Evolutionary conservation across 2,329 filamentous ascomycete genomes (phyloP), one percentile per base, ranked within the genome.

Genomic region (Fusarium sp.): DNA sequence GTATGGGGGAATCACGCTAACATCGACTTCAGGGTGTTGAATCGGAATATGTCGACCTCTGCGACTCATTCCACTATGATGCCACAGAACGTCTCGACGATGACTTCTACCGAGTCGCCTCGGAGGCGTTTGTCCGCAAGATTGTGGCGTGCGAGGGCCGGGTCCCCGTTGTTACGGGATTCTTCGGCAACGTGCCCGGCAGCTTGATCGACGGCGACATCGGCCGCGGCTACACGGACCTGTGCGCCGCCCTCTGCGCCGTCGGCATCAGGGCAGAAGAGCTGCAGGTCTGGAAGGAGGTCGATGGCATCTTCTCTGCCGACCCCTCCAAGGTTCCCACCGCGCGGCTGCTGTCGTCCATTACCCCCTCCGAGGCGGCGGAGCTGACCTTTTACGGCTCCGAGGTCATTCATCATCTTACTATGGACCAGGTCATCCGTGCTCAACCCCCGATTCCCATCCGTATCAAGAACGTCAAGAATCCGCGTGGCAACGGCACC

Each of bases 261-360:
- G 96, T 99, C 11, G 96, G 95, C 5, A 86, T 97, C n/a, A 87
- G 90, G 77, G 96, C 96, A 1, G 87, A 92, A 63, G 96, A 99
- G 83, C 88, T 99, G 62, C 96, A 99, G 83, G 93, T 99, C 73
- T 98, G 96, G 96, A 99, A 99, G 85, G 96, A 99, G 82, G 96
- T 99, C 8, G 96, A 99, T 82, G 95, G 95, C 68, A 97, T 98
- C 80, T 96, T 98, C 83, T 92, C 89, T 3, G 88, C 88, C 7
- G 96, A 98, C 80, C 95, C 95, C 4, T 91, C 93, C 78, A 97
- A 97, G 84, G 94, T 98, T 34, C 95, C 96, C 4, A 98, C 96
- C 1, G 97, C 96, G n/a, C 89, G 93, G 56, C 87, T 99, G n/a
- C 89, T 99, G 52, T 85, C 92, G 13, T 92, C 92, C 63, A 98